Percentiles rank a stretch among this genome's conserved stretches.
These are phyloP conservation scores for Russula foetens DNA, from an alignment of 768 basidiomycete genomes.

Conservation along the genomic window DNA sequence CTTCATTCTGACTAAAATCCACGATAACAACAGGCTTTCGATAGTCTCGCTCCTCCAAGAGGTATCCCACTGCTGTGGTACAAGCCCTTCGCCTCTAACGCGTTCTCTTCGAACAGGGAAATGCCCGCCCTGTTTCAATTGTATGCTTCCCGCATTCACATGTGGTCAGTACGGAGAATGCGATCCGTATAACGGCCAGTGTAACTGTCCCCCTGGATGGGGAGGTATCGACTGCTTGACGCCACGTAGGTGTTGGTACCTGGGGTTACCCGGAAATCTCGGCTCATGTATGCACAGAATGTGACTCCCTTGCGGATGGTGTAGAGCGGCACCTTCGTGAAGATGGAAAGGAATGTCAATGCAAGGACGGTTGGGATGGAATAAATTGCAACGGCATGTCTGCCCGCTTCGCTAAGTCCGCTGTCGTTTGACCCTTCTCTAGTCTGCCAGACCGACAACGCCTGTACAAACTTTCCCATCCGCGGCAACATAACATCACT, in stretches of 20 bases:
- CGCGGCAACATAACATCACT: constrained; percentile 32
- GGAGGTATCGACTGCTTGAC: constrained; percentile 91
- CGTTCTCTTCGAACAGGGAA: constrained; percentile 23
- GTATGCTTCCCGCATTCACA: constrained; percentile 80
- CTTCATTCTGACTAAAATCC: background rate
- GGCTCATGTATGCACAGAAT: constrained; percentile 44
- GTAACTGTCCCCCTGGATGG: constrained; percentile 96
- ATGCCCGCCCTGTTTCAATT: constrained; percentile 94
- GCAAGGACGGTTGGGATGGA: constrained; percentile 92
- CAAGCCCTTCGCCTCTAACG: background rate
- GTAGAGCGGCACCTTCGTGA: constrained; percentile 75
- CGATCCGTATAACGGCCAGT: constrained; percentile 89
- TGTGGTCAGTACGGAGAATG: constrained; percentile 93
- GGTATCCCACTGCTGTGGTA: background rate
- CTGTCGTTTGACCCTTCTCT: background rate
- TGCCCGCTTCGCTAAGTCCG: background rate
- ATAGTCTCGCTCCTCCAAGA: constrained; percentile 5
- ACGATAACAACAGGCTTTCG: background rate
- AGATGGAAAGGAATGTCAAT: constrained; percentile 69
- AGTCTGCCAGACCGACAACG: constrained; percentile 83
- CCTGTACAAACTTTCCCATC: constrained; percentile 76
- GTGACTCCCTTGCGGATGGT: constrained; percentile 90
- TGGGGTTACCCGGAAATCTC: background rate
- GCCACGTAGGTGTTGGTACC: constrained; percentile 56
- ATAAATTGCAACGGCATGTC: constrained; percentile 92